Base-by-base conservation (phyloP, 2,329 filamentous ascomycete genomes). In the Ceratocystis cacaofunesta region DNA sequence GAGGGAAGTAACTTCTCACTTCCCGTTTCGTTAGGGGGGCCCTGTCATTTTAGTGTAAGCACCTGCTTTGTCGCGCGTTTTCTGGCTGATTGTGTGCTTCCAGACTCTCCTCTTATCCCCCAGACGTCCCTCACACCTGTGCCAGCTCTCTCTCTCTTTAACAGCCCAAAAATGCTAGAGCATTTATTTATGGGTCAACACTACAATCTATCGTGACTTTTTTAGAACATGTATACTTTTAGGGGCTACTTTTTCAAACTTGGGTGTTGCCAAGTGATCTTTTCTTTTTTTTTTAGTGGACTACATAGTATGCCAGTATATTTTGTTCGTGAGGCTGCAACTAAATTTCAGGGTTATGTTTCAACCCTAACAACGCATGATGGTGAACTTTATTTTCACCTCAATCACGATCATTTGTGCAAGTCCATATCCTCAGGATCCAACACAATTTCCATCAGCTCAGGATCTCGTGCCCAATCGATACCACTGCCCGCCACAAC, bases 401-500 rank as follows among this genome's bases (percentile, higher is more conserved):
- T 48, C 19, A n/a, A 52, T 12, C 48, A 28, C 12, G 19, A 25
- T 25, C 19, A 25, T 12, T 12, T 12, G 36, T 41, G 10, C 36
- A 12, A 61, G 17, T 61, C 15, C n/a, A 44, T 58, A 30, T 75
- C 74, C 68, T 86, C 84, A 10, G 79, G 76, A 71, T 89, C 90
- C 68, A 95, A 78, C 30, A 95, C 89, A 68, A 92, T 78, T 62
- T 84, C 82, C 66, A 82, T 79, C 68, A 95, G 76, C 67, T 78
- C 79, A 63, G 85, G 80, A 74, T 95, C 85, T 50, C 81, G 78
- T 12, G 84, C 85, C 90, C 90, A 95, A 71, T 95, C 85, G 64
- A 94, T 79, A 60, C 90, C 90, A 73, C 90, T 95, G 2, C 88
- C 89, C 4, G 85, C 88, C 60, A 95, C 82, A 65, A 91, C 81